Evolutionary conservation across 805 yeast species (phyloP), one percentile per base, ranked within the genome.

Genomic region (Zygosaccharomyces bisporus): DNA sequence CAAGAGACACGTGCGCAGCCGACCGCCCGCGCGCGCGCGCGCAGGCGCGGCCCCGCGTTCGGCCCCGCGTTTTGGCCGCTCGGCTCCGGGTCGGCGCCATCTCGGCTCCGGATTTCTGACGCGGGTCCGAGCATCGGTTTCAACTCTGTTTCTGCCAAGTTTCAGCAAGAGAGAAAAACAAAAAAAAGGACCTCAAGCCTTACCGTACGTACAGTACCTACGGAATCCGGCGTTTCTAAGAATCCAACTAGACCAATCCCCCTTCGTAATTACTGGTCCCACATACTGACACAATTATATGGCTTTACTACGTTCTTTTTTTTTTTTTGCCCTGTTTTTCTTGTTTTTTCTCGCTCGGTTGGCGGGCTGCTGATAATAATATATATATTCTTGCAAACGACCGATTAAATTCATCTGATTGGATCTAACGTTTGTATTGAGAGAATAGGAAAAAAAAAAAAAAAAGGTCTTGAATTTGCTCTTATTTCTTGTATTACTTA

Each of bases 151-250:
- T 9, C 9, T 21, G 25, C n/a, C n/a, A n/a, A 21, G 31, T 21
- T 21, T 21, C 25, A 21, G n/a, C n/a, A n/a, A n/a, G n/a, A n/a
- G n/a, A n/a, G n/a, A n/a, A n/a, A n/a, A n/a, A n/a, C n/a, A 21
- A 9, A 21, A 21, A 21, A 21, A 21, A 21, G 25, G 25, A 21
- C 25, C 25, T 21, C 25, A 21, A 21, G 9, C 25, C 25, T n/a
- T 21, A 21, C 25, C 25, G 25, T 21, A 21, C 25, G 8, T 21
- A 6, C 25, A 21, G 25, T 21, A 36, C 27, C 34, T 14, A 32
- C 41, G 34, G 33, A 38, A 27, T 14, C 41, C 32, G 34, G 33
- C 33, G 41, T 27, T 19, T 38, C 27, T 38, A 25, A 24, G 41
- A 20, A 38, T 27, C 25, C 25, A 21, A 21, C 25, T 9, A 21